Base-by-base conservation (phyloP, 305 asterid genomes). In the Solanum aculeatissimum region DNA sequence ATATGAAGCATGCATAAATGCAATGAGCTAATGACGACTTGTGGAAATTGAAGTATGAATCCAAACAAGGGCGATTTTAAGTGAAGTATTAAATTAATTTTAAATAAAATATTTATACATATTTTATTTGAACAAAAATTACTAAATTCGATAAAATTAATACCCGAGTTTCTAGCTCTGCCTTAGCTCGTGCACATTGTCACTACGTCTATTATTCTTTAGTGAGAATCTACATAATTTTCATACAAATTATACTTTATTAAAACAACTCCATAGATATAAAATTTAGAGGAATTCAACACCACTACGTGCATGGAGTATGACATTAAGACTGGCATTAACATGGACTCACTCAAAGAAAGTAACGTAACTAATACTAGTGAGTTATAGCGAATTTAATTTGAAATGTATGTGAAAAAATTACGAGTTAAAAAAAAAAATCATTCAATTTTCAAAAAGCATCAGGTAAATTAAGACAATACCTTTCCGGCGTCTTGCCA, bases 401-500 rank as follows among this genome's bases (percentile, higher is more conserved):
- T 32, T 32, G 38, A 32, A 32, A 32, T 32, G 38, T 32, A 32
- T 32, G 6, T 32, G 38, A 32, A 32, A 32, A 32, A 6, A 32
- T 32, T 32, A 4, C 38, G 38, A 32, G 38, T 32, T 32, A 32
- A 32, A 32, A 32, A 32, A 32, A 32, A 32, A 32, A 32, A 6
- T 32, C 0, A 32, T 32, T 32, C 40, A 35, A 35, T 35, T 35
- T 35, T 35, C 6, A 4, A 35, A 35, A 35, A 35, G 40, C 5
- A 1, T 6, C 5, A 0, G 7, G 6, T 35, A 35, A 35, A 51
- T 51, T 15, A 2, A 54, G 18, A 7, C 4, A 18, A 9, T 91
- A 95, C 99, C 96, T 95, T 95, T 87, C 99, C 99, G n/a, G 99
- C 99, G 49, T 96, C 99, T 85, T 96, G 99, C 99, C 99, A 96